phyloP scores from a whole-genome alignment of 2,329 filamentous ascomycete species.

The Neoascochyta sp. region DNA sequence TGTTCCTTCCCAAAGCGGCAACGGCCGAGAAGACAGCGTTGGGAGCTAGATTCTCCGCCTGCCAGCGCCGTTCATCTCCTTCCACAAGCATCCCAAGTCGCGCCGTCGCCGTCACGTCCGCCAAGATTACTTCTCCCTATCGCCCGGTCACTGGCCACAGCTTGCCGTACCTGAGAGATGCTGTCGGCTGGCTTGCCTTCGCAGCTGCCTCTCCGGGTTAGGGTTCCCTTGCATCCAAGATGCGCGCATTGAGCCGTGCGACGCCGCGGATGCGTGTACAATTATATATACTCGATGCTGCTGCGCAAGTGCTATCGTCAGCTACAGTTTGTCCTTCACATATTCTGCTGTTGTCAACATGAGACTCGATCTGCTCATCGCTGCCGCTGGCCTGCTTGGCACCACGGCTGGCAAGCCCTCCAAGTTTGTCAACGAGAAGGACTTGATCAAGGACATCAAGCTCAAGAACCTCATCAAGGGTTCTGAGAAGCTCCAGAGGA shows the following conservation, averaged over 20 bases:
- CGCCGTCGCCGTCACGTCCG: slow-evolving; percentile 13
- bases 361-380: slow-evolving; percentile 29
- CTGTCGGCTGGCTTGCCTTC: slow-evolving; percentile 2
- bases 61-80: slow-evolving; percentile 16
- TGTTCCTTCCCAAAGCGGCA: slow-evolving; percentile 26
- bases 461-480: slow-evolving; percentile 31
- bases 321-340: no score
- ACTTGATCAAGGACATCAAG: slow-evolving; percentile 24
- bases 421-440: slow-evolving; percentile 9
- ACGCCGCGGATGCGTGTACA: no score
- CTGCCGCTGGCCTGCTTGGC: slow-evolving; percentile 16
- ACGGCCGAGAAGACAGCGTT: slow-evolving; percentile 7
- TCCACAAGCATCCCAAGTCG: slow-evolving; percentile 17
- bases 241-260: slow-evolving; percentile 2
- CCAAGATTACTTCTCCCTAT: slow-evolving; percentile 17
- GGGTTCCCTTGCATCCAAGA: slow-evolving; percentile 2
- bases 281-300: no score
- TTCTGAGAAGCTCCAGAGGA: slow-evolving; percentile 31
- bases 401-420: slow-evolving; percentile 5
- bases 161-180: slow-evolving; percentile 17
- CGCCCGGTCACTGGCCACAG: slow-evolving; percentile 7
- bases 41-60: slow-evolving; percentile 13
- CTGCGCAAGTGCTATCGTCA: no score
- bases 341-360: slow-evolving; percentile 17
- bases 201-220: slow-evolving; percentile 26